Conservation (phyloP, 192 early-diverging fungal species). For the Rhizoclosmatium globosum region DNA sequence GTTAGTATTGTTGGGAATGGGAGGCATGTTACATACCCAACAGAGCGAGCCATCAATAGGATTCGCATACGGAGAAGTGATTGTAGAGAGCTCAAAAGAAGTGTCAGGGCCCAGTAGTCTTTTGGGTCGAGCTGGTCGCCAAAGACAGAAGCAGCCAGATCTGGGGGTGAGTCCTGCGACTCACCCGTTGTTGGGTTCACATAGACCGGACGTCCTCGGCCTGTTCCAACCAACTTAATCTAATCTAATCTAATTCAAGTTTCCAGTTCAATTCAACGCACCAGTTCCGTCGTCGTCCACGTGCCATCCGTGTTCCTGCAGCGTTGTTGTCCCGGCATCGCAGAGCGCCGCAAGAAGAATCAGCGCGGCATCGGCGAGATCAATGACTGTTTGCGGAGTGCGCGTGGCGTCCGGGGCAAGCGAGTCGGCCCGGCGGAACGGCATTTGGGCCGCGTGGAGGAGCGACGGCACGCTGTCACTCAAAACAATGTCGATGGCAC, state of each 20-base stretch:
- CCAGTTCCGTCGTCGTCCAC: constrained; percentile 37
- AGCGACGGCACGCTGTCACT: constrained; percentile 37
- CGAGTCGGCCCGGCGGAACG: constrained; percentile 9
- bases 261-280: too few species aligned
- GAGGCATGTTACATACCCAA: constrained; percentile 23
- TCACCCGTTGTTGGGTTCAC: constrained; percentile 35
- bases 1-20: background rate
- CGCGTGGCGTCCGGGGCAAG: constrained; percentile 28
- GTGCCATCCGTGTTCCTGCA: constrained; percentile 35
- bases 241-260: too few species aligned
- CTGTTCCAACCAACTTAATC: background rate
- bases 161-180: constrained; percentile 35
- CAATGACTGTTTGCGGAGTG: constrained; percentile 29
- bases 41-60: constrained; percentile 34
- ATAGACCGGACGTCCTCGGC: constrained; percentile 33
- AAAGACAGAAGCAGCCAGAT: constrained; percentile 4
- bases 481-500: constrained; percentile 39
- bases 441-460: constrained; percentile 40
- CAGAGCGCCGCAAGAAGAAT: constrained; percentile 28
- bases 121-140: constrained; percentile 8
- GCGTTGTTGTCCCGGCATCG: constrained; percentile 1
- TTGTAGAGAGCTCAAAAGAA: constrained; percentile 43
- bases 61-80: constrained; percentile 37
- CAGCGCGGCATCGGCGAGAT: constrained; percentile 38
- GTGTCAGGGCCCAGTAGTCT: constrained; percentile 33